These are phyloP conservation scores for Stephanodiscus minutulus DNA, from an alignment of 108 stramenopile species.

Conservation along the genomic window DNA sequence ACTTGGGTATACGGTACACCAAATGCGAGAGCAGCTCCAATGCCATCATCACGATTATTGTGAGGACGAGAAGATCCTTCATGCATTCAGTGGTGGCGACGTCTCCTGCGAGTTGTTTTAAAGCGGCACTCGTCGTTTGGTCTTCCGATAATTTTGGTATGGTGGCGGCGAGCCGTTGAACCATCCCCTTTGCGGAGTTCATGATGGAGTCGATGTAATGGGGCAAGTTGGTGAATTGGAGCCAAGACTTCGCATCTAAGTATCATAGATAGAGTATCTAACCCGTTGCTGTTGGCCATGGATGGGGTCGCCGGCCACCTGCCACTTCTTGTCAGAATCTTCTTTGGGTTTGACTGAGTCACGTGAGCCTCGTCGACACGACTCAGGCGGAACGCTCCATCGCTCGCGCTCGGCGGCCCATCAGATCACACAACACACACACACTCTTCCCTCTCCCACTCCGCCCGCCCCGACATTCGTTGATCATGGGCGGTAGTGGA, in stretches of 20 bases:
- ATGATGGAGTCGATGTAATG: not conserved
- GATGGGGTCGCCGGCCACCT: no score
- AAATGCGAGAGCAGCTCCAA: slow-evolving; percentile 32
- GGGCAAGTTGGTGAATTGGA: no score
- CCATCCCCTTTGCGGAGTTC: slow-evolving; percentile 4
- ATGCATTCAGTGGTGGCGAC: slow-evolving; percentile 18
- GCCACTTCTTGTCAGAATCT: no score
- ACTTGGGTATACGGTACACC: slow-evolving; percentile 30
- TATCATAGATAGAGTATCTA: no score
- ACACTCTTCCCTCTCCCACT: no score
- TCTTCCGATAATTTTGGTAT: slow-evolving; percentile 20
- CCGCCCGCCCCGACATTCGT: not conserved
- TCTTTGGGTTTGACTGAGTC: no score
- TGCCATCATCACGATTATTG: slow-evolving; percentile 20
- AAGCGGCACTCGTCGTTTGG: not conserved
- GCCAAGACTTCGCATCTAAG: no score
- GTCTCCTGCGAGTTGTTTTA: slow-evolving; percentile 6
- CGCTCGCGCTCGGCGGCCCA: no score
- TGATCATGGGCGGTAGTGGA: slow-evolving; percentile 1
- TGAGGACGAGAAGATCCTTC: slow-evolving; percentile 32
- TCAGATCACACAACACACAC: no score
- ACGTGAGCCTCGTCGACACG: no score
- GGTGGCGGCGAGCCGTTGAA: slow-evolving; percentile 31
- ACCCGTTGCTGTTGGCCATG: no score
- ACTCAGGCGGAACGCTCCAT: no score